Base-by-base conservation (phyloP, 140 eudicot species). In the Erigeron philadelphicus region DNA sequence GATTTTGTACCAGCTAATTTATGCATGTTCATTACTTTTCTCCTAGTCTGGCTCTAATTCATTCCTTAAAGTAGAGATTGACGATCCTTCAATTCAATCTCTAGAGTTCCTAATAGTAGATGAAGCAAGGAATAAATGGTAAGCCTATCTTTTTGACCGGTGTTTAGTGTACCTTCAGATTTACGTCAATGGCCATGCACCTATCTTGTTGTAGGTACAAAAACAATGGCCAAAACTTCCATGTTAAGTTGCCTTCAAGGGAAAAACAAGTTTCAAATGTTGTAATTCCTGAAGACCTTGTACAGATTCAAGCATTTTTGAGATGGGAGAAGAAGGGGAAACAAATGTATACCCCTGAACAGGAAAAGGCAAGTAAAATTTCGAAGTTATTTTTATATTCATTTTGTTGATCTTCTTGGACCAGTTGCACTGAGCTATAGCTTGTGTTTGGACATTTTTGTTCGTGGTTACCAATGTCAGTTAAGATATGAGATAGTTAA, bases 301-400 rank as follows among this genome's bases (percentile, higher is more conserved):
- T 94, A 61, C 95, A 94, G 78, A 73, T 89, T 71, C 99, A 94
- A 76, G 90, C 99, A 72, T 94, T 87, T 79, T 70, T 94, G 80
- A 87, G 99, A 67, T 94, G 99, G 99, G 99, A 94, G 73, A 89
- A 88, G 81, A 89, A 84, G 67, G 99, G 99, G 40, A 94, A 94
- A 76, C 99, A 94, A 82, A 89, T 48, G 76, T 94, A 94, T 70
- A 83, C 81, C 53, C 99, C 99, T 15, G 97, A 94, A 77, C 79
- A 89, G 73, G 97, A 94, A 78, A 94, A 94, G 95, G 99, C 75
- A 76, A 76, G 87, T 80, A 52, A 53, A 68, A 0, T 46, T 47
- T 74, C 61, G n/a, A 21, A 74, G 13, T 12, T 42, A 3, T 9
- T 64, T 64, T 25, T 44, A n/a, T 64, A 41, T 15, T 64, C 21